Evolutionary conservation across 805 yeast genomes (phyloP), one percentile per base, ranked within the genome.

Genomic region (Lipomyces kockii): DNA sequence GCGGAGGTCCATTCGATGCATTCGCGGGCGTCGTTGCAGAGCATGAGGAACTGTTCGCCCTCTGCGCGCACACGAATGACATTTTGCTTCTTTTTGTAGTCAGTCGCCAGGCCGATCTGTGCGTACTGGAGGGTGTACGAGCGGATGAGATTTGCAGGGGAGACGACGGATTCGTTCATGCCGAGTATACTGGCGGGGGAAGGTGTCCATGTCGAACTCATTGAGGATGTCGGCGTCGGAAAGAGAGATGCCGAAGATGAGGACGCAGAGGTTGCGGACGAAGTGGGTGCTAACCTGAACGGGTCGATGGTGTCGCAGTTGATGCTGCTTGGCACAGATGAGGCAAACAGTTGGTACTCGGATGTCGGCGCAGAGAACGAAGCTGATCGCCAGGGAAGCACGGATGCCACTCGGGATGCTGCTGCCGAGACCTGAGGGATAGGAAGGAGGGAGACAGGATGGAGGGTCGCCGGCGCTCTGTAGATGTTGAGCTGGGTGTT

Each of bases 111-210:
- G 0, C 99, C 99, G 57, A 91, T 79, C 73, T 84, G 87, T 12
- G 95, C 93, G 78, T 88, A 88, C 78, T 95, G 98, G 51, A 94
- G 81, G 1, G 97, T 87, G 77, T 86, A 93, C 0, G 92, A 85
- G 70, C 88, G 83, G 52, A 75, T 32, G 54, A 77, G 70, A 25
- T 61, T 39, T 27, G 70, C 72, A 7, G 69, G 64, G 20, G 74
- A 64, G 60, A 70, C 69, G 58, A 73, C 32, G 39, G 65, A 61
- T n/a, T 60, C 62, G 34, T 65, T 8, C 20, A 17, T 7, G 8
- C 49, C 49, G 49, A 43, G 49, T 6, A 43, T 7, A 3, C 57
- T 27, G 49, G 62, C 62, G 11, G 63, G 70, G 11, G 20, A n/a
- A 43, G 49, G 9, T n/a, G 22, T 2, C n/a, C 22, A 17, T 5